Conservation (phyloP, 108 stramenopile species). For the Cyclostephanos tholiformis region DNA sequence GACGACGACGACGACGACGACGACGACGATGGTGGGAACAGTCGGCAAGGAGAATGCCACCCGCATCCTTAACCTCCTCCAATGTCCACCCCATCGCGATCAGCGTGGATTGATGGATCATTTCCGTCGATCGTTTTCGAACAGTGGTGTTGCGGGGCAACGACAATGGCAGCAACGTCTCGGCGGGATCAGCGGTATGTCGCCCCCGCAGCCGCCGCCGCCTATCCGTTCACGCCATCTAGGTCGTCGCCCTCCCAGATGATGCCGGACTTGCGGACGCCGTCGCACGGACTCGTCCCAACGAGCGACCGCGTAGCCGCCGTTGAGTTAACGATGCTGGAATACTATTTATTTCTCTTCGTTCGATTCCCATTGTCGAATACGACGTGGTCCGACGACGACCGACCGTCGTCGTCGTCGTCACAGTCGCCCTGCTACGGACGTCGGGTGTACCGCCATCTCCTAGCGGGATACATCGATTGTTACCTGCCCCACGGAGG, state of each 20-base stretch:
- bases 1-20: too few species aligned
- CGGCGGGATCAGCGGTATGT: neutral
- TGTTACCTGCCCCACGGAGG: constrained; percentile 57
- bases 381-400: constrained; percentile 15
- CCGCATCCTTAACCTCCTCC: constrained; percentile 22
- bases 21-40: constrained; percentile 10
- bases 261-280: constrained; percentile 3
- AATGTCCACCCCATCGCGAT: neutral
- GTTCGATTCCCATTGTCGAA: constrained; percentile 70
- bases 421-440: constrained; percentile 61
- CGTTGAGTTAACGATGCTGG: constrained; percentile 66
- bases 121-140: constrained; percentile 18
- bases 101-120: constrained; percentile 24
- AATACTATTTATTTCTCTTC: constrained; percentile 70
- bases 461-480: constrained; percentile 57
- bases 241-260: constrained; percentile 11
- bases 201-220: constrained; percentile 3
- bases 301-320: constrained; percentile 9
- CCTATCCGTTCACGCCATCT: neutral
- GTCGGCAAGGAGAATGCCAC: constrained; percentile 46
- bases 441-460: constrained; percentile 63
- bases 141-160: neutral
- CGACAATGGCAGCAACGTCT: neutral
- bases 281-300: neutral
- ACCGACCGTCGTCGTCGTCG: neutral